Evolutionary conservation across 2,329 filamentous ascomycete species (phyloP), one percentile per base, ranked within the genome.

Genomic region (Penicillium frequentans): DNA sequence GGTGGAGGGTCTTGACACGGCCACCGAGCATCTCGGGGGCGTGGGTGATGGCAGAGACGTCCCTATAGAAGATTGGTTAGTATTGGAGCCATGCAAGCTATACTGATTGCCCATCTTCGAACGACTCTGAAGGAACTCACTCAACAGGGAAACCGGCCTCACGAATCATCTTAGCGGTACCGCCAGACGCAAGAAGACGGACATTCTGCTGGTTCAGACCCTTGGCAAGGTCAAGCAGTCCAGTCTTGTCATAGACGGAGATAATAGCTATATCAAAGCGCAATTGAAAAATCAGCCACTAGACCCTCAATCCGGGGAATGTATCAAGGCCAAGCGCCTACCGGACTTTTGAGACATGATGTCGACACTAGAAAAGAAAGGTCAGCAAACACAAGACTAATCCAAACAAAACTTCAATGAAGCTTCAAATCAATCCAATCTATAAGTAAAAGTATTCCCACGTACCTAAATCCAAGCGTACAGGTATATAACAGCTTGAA

Each of bases 221-320:
- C 79, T 96, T 96, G 70, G 92, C 91, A 68, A 97, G 84, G 78
- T 97, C 93, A 66, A 97, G 81, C 65, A 96, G 85, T 59, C 93
- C 95, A 55, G 93, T 98, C 87, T 99, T 99, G 84, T 99, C 91
- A 75, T 95, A 98, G 82, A 98, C 95, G 65, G 93, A 98, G 75
- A 99, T 84, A 73, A 99, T 98, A 66, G 95, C 95, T 82, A 52
- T 26, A 58, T 55, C 46, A 19, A 43, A 42, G 49, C 39, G n/a
- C 16, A 35, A 31, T 44, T 29, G 23, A 54, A 16, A 37, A 51
- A 58, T 65, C 49, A 66, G 60, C 47, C 24, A 50, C 21, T 42
- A 54, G 35, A 45, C 45, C 43, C 51, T 29, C 16, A 64, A 62
- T 64, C 61, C 56, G 60, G 64, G 61, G 45, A 63, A 61, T 53